These are phyloP conservation scores for Penicillium argentinense DNA, from an alignment of 495 filamentous ascomycete species.

Conservation along the genomic window DNA sequence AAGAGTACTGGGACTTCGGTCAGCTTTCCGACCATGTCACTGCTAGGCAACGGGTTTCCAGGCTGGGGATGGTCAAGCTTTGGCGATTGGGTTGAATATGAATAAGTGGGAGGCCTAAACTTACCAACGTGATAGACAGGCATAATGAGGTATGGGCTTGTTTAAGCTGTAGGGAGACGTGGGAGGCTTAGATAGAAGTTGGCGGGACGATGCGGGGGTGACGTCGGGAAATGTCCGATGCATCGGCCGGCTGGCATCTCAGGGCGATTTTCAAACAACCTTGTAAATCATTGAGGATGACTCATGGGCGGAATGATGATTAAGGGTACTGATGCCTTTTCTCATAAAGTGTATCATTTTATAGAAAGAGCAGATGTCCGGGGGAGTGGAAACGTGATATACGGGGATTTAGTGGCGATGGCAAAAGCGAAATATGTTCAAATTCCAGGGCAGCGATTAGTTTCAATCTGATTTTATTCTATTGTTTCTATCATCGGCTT, in stretches of 20 bases:
- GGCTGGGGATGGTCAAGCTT: background rate
- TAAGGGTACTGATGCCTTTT: too few species aligned
- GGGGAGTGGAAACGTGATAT: too few species aligned
- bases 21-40: constrained; percentile 6
- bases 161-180: background rate
- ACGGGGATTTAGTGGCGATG: too few species aligned
- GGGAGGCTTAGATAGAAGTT: background rate
- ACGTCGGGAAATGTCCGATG: constrained; percentile 14
- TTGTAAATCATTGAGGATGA: too few species aligned
- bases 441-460: too few species aligned
- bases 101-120: constrained; percentile 3
- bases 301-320: too few species aligned
- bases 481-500: too few species aligned
- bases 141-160: constrained; percentile 15
- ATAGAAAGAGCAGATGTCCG: too few species aligned
- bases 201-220: background rate
- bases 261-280: too few species aligned
- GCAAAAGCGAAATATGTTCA: too few species aligned
- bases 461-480: too few species aligned
- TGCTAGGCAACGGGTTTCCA: background rate
- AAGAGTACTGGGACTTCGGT: constrained; percentile 36
- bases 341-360: too few species aligned
- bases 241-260: background rate
- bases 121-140: constrained; percentile 37
- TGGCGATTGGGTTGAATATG: background rate